Base-by-base conservation (phyloP, 192 early-diverging fungal species). In the Coemansia sp. region DNA sequence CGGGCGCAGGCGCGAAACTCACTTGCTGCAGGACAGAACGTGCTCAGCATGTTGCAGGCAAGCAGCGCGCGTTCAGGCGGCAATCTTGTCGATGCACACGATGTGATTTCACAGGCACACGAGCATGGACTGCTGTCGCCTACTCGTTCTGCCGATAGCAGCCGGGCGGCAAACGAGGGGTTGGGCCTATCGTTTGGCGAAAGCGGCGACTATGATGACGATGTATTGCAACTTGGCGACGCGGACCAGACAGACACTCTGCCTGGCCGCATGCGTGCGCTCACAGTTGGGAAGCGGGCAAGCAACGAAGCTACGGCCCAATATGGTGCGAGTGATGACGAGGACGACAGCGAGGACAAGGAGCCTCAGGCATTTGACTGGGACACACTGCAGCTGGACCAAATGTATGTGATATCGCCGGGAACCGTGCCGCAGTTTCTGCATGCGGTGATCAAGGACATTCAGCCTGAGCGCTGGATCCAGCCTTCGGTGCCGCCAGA, bases 361-460 rank as follows among this genome's bases (percentile, higher is more conserved):
- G 63, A 61, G 62, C 65, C 53, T 15, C 64, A 72, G 55, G 53
- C 66, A 7, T 94, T 92, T 75, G 84, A 89, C 58, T 98, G 93
- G 93, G 85, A 89, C 50, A 81, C 71, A 14, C 92, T 93, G 75
- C 76, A 86, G 66, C 87, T 88, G 12, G 90, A 94, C 80, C 94
- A 98, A 73, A 98, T 98, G 96, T 90, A 93, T 82, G 94, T 96
- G n/a, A 94, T 96, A 73, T 88, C 88, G 55, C 84, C 83, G 58
- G 82, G 86, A 27, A 86, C 87, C 6, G 78, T 94, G 50, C 82
- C 86, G 11, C 83, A 84, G 59, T 89, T 95, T 56, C 84, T 97
- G 38, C 75, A 89, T 54, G 84, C 86, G 0, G 84, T 88, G 15
- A 84, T 97, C 63, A 84, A 76, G 15, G 79, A 86, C 27, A 84